Evolutionary conservation across 495 filamentous ascomycete species (phyloP).

Genomic region (Letharia columbiana): DNA sequence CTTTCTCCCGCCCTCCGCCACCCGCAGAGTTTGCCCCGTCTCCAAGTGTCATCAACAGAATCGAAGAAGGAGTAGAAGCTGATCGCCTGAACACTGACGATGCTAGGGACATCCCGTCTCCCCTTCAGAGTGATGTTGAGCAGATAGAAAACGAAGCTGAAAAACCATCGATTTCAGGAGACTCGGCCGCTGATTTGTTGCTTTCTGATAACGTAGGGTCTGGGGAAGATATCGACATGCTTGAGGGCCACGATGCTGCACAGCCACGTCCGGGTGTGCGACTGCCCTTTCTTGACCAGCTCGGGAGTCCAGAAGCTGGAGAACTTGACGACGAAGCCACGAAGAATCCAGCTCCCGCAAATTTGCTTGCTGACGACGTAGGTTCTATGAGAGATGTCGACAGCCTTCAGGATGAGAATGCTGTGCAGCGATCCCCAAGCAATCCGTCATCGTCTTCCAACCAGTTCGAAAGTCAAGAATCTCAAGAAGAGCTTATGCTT

Average conservation of each 20-base stretch:
- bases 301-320: not conserved
- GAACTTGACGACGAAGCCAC: not conserved
- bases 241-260: not conserved
- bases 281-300: not conserved
- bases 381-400: not conserved
- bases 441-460: not conserved
- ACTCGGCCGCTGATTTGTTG: not conserved
- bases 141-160: constrained; percentile 7
- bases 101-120: not conserved
- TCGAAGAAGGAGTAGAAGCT: not conserved
- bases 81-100: not conserved
- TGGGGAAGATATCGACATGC: not conserved
- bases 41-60: not conserved
- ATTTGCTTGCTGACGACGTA: not conserved
- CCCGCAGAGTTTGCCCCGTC: not conserved
- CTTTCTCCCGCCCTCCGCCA: constrained; percentile 4
- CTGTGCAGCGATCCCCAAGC: not conserved
- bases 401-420: not conserved
- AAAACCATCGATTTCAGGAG: not conserved
- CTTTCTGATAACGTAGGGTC: not conserved
- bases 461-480: not conserved
- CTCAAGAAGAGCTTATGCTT: not conserved
- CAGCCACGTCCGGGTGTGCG: not conserved
- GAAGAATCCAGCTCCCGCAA: not conserved
- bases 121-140: constrained; percentile 26